Evolutionary conservation across 1,284 basidiomycete genomes (phyloP).

Genomic region (Pholiota adiposa): DNA sequence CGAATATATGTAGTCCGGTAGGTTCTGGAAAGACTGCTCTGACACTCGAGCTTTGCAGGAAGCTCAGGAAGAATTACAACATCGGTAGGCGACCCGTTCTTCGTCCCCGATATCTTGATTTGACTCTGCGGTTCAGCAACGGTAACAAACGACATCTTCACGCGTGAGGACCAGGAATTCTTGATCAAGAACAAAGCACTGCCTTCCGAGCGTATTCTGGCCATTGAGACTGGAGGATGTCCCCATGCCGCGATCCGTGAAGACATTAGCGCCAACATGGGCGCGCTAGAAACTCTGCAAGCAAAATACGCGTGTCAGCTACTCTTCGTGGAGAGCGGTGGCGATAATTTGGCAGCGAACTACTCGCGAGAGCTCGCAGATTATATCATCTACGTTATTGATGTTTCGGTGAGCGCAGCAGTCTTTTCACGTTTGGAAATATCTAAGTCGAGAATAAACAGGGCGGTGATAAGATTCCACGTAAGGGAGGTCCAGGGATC

Average conservation of each 20-base stretch:
- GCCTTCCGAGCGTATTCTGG: slow-evolving; percentile 84
- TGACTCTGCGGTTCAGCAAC: slow-evolving; percentile 60
- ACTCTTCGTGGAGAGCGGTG: slow-evolving; percentile 93
- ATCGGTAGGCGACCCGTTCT: slow-evolving; percentile 62
- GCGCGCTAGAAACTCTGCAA: slow-evolving; percentile 94
- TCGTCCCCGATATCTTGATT: not conserved
- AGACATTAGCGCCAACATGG: slow-evolving; percentile 97
- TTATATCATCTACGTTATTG: slow-evolving; percentile 95
- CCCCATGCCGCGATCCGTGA: slow-evolving; percentile 96
- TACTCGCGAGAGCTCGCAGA: slow-evolving; percentile 96
- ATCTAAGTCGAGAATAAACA: slow-evolving; percentile 29
- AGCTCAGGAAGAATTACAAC: slow-evolving; percentile 84
- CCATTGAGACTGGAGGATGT: slow-evolving; percentile 97
- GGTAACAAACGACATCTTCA: slow-evolving; percentile 98
- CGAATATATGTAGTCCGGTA: slow-evolving; percentile 68
- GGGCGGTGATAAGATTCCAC: slow-evolving; percentile 97
- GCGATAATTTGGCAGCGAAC: slow-evolving; percentile 95
- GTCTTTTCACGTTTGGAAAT: not conserved
- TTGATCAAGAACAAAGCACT: slow-evolving; percentile 92
- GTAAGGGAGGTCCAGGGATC: slow-evolving; percentile 97
- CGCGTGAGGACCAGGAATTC: slow-evolving; percentile 97
- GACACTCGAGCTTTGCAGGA: slow-evolving; percentile 90
- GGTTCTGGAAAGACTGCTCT: slow-evolving; percentile 98
- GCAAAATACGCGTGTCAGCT: slow-evolving; percentile 86
- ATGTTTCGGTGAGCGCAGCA: slow-evolving; percentile 63